Conservation (phyloP, 2,329 filamentous ascomycete genomes). For the Fusarium sp. region DNA sequence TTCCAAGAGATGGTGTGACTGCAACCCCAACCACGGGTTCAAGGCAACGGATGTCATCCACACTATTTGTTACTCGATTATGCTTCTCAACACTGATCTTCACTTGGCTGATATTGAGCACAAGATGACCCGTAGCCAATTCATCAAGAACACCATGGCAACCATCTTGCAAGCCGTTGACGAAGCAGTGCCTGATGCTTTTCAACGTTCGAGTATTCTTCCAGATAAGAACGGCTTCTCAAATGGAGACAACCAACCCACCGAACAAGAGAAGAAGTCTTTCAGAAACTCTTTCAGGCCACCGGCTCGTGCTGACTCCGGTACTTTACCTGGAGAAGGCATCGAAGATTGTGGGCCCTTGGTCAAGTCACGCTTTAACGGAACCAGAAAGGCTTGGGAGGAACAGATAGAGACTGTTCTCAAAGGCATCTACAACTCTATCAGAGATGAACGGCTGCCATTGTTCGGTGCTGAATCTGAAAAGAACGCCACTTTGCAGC, state of each 20-base stretch:
- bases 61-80: slow-evolving; percentile 95
- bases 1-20: slow-evolving; percentile 90
- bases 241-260: slow-evolving; percentile 50
- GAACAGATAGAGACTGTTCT: slow-evolving; percentile 89
- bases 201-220: slow-evolving; percentile 69
- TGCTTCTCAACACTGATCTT: slow-evolving; percentile 94
- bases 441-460: slow-evolving; percentile 87
- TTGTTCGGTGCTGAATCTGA: slow-evolving; percentile 77
- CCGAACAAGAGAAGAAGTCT: slow-evolving; percentile 55
- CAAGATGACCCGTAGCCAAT: slow-evolving; percentile 95
- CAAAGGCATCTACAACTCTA: slow-evolving; percentile 91
- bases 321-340: slow-evolving; percentile 55
- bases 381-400: slow-evolving; percentile 84
- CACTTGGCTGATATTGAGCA: slow-evolving; percentile 94
- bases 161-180: slow-evolving; percentile 83
- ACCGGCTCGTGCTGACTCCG: slow-evolving; percentile 56
- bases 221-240: slow-evolving; percentile 56
- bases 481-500: slow-evolving; percentile 51
- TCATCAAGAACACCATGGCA: slow-evolving; percentile 95
- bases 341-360: slow-evolving; percentile 75
- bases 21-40: slow-evolving; percentile 93
- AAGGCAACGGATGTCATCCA: slow-evolving; percentile 93
- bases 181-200: slow-evolving; percentile 77
- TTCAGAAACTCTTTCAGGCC: slow-evolving; percentile 65
- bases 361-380: slow-evolving; percentile 81